phyloP scores from a whole-genome alignment of 345 rosid genomes.

The Fremontodendron californicum region DNA sequence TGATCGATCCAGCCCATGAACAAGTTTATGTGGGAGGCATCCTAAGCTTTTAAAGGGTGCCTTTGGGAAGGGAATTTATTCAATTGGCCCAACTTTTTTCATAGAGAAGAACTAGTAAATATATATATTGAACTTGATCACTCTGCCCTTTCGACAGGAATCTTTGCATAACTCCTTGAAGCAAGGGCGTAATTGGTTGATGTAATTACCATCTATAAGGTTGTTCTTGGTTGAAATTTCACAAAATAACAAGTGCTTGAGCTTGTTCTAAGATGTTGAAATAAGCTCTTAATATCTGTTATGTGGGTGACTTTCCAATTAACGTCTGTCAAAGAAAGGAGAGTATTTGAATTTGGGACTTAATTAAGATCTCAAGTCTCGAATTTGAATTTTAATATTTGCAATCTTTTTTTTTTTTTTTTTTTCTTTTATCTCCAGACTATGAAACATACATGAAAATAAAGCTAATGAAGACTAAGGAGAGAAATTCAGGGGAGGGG shows the following conservation, averaged over 20 bases:
- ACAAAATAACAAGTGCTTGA: background rate
- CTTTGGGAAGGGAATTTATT: conserved; percentile 25
- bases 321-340: no score
- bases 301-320: no score
- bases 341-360: no score
- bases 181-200: background rate
- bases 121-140: background rate
- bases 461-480: no score
- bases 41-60: conserved; percentile 26
- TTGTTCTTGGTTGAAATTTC: background rate
- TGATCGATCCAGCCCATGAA: no score
- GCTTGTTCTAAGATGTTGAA: background rate
- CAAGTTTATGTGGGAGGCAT: conserved; percentile 31
- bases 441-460: no score
- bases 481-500: no score
- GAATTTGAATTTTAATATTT: no score
- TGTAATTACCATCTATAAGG: background rate
- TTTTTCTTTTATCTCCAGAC: no score
- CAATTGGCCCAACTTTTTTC: conserved; percentile 14
- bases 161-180: background rate
- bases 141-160: background rate
- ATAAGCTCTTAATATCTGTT: no score
- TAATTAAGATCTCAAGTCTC: no score
- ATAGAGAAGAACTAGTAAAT: conserved; percentile 1
- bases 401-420: no score